Conservation (phyloP, 1,284 basidiomycete genomes). For the Golubevia pallescens region DNA sequence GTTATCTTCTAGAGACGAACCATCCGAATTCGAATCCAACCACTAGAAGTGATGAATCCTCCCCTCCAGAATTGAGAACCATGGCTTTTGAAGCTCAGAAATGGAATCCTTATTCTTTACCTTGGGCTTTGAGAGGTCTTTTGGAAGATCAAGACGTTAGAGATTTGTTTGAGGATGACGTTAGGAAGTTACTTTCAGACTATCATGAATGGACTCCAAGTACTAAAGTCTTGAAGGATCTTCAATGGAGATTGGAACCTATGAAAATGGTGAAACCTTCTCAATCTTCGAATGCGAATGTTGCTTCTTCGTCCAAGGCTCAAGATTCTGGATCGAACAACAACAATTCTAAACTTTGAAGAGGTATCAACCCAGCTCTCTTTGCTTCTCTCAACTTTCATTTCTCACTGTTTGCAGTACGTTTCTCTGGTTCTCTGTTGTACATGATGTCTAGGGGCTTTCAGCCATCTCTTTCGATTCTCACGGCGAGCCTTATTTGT, state of each 20-base stretch:
- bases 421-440: no score
- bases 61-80: constrained; percentile 6
- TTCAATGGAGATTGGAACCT: constrained; percentile 55
- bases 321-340: no score
- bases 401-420: no score
- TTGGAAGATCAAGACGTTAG: constrained; percentile 52
- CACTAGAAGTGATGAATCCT: no score
- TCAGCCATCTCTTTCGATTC: no score
- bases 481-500: no score
- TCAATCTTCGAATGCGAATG: no score
- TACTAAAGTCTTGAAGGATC: constrained; percentile 49
- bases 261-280: constrained; percentile 16
- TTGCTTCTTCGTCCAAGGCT: no score
- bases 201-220: constrained; percentile 43
- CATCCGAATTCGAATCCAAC: constrained; percentile 5
- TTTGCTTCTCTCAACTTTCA: no score
- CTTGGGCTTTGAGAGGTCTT: constrained; percentile 56
- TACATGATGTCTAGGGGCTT: no score
- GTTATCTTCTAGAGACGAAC: constrained; percentile 47
- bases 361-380: no score
- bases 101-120: constrained; percentile 62
- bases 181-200: constrained; percentile 37
- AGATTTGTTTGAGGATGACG: constrained; percentile 42
- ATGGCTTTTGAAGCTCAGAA: constrained; percentile 44
- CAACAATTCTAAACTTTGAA: no score